Conservation (phyloP, 768 basidiomycete species). For the Suillus subalutaceus region DNA sequence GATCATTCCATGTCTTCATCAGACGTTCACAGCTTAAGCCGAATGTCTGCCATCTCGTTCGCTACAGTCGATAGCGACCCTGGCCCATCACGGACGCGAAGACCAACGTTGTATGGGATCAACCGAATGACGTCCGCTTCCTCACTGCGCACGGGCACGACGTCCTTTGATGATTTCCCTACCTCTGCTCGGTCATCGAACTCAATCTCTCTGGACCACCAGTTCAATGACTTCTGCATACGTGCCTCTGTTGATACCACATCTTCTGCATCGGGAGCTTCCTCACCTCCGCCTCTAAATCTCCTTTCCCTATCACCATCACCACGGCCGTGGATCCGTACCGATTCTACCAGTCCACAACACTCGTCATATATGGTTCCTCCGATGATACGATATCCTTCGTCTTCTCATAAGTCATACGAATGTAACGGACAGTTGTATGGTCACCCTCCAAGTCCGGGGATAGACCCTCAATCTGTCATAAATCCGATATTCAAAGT, state of each 20-base stretch:
- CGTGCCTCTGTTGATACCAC: constrained; percentile 69
- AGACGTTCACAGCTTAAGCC: constrained; percentile 75
- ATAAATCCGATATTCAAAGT: constrained; percentile 93
- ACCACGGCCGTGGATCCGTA: constrained; percentile 56
- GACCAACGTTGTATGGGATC: constrained; percentile 64
- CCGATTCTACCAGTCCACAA: constrained; percentile 40
- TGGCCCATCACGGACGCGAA: constrained; percentile 69
- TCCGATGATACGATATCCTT: constrained; percentile 40
- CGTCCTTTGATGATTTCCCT: constrained; percentile 74
- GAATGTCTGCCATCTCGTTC: constrained; percentile 79
- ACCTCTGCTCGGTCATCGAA: constrained; percentile 78
- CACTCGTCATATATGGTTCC: constrained; percentile 39
- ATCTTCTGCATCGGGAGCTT: constrained; percentile 58
- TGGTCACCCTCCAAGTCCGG: constrained; percentile 64
- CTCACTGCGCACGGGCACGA: constrained; percentile 58
- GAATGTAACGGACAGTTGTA: constrained; percentile 54
- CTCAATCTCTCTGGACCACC: constrained; percentile 76
- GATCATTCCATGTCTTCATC: constrained; percentile 92
- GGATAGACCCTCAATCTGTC: constrained; percentile 61
- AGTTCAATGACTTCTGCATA: constrained; percentile 74
- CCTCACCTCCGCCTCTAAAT: constrained; percentile 80
- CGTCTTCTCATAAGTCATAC: constrained; percentile 45
- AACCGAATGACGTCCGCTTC: constrained; percentile 78
- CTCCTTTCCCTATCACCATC: constrained; percentile 72
- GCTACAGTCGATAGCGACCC: constrained; percentile 87